Evolutionary conservation across 2,329 filamentous ascomycete genomes (phyloP), one percentile per base, ranked within the genome.

Genomic region (Paecilomyces sp.): DNA sequence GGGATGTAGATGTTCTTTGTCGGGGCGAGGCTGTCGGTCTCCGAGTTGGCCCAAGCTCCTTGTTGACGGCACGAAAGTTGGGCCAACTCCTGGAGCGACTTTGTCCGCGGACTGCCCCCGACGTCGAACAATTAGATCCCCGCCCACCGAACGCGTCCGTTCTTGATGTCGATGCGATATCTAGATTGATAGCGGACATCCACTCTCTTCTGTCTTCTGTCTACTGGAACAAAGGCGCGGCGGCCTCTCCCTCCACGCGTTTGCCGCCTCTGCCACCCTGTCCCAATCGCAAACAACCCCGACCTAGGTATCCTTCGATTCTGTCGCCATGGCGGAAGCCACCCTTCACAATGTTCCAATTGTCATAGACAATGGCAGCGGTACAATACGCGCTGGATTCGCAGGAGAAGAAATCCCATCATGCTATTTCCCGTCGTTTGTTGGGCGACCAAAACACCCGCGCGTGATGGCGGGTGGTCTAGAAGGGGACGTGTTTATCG

Each of bases 331-430:
- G 85, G 81, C 83, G 65, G 88, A 89, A 72, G 82, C 75, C 60
- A 78, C 83, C 62, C 86, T 97, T 59, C 94, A 97, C 82, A 99
- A 99, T 83, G 92, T 92, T 67, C 92, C 94, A 61, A 96, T 99
- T 76, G 94, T 99, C 73, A 90, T 99, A 71, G 94, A 99, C 85
- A 99, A 99, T 80, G 94, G 94, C 71, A 97, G 92, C 66, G 94
- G 94, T 65, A 99, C 94, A 3, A 97, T 99, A 74, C 87, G 95
- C 74, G 94, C 94, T 58, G 94, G 94, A 24, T 99, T 97, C 74
- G 94, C 94, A 36, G 94, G 94, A 67, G 92, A 97, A 70, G 94
- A 99, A 74, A 82, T 93, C 56, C 94, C 94, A 22, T 96, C 96
- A 80, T 96, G 91, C 81, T 95, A 89, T 80, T 99, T 99, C 73